phyloP scores from a whole-genome alignment of 768 basidiomycete species.

The Leucogyrophana mollusca region DNA sequence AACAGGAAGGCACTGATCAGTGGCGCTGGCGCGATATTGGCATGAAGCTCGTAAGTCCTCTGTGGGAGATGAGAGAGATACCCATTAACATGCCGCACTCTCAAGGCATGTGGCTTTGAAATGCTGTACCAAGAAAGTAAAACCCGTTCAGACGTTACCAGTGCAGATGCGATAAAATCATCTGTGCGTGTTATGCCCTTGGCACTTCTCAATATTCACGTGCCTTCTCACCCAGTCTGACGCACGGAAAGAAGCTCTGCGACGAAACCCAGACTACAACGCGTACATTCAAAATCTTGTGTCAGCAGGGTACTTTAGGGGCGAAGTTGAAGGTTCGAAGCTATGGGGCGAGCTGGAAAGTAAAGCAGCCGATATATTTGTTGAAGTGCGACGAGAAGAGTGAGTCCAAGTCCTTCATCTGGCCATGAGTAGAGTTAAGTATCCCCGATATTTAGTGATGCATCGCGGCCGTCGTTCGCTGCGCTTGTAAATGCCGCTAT shows the following conservation, averaged over 20 bases:
- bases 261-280: conserved; percentile 62
- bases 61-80: neutral
- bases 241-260: conserved; percentile 66
- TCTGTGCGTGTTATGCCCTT: conserved; percentile 37
- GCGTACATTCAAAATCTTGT: conserved; percentile 69
- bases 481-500: conserved; percentile 67
- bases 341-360: conserved; percentile 73
- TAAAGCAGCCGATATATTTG: conserved; percentile 67
- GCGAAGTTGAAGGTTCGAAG: conserved; percentile 74
- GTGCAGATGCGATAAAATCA: conserved; percentile 37
- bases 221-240: conserved; percentile 47
- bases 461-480: conserved; percentile 74
- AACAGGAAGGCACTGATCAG: conserved; percentile 60
- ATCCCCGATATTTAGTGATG: conserved; percentile 38
- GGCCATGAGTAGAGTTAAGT: neutral
- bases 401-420: conserved; percentile 38
- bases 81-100: neutral
- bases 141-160: conserved; percentile 42
- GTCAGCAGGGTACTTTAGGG: conserved; percentile 72
- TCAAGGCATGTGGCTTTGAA: conserved; percentile 91
- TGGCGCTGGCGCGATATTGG: conserved; percentile 84
- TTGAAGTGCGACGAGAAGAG: conserved; percentile 64
- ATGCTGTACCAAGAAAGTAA: conserved; percentile 91
- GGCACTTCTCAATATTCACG: neutral
- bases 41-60: conserved; percentile 79